Percentiles rank a stretch among this genome's conserved stretches.
These are phyloP conservation scores for Kwoniella sp. DNA, from an alignment of 768 basidiomycete species.

Conservation along the genomic window DNA sequence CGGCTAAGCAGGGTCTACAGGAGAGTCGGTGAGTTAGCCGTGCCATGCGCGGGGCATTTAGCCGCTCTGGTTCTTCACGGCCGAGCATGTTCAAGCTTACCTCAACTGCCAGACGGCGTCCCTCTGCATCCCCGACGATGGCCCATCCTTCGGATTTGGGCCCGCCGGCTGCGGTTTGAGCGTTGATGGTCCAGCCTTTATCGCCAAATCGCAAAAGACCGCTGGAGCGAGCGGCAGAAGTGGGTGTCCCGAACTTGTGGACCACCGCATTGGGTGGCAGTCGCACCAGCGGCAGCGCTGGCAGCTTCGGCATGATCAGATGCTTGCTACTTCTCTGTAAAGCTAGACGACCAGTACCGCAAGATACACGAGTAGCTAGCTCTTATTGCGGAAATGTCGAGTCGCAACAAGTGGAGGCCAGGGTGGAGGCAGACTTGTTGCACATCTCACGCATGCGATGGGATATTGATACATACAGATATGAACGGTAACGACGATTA, in stretches of 20 bases:
- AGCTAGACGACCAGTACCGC: no score
- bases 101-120: constrained; percentile 66
- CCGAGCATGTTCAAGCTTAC: constrained; percentile 56
- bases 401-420: no score
- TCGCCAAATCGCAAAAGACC: constrained; percentile 31
- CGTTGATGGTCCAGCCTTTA: constrained; percentile 35
- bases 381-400: no score
- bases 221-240: constrained; percentile 8
- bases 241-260: constrained; percentile 28
- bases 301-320: no score
- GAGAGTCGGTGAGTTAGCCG: no score
- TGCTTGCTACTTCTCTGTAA: no score
- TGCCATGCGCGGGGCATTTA: background rate
- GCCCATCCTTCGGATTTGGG: constrained; percentile 61
- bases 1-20: constrained; percentile 64
- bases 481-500: no score
- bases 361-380: no score
- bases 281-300: constrained; percentile 27
- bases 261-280: constrained; percentile 27
- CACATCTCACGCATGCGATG: no score
- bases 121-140: constrained; percentile 63
- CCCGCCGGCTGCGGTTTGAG: background rate
- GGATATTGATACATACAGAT: no score
- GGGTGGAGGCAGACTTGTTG: no score
- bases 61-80: background rate